Evolutionary conservation across 352 stramenopile species (phyloP).

Genomic region (Lagenidium giganteum): DNA sequence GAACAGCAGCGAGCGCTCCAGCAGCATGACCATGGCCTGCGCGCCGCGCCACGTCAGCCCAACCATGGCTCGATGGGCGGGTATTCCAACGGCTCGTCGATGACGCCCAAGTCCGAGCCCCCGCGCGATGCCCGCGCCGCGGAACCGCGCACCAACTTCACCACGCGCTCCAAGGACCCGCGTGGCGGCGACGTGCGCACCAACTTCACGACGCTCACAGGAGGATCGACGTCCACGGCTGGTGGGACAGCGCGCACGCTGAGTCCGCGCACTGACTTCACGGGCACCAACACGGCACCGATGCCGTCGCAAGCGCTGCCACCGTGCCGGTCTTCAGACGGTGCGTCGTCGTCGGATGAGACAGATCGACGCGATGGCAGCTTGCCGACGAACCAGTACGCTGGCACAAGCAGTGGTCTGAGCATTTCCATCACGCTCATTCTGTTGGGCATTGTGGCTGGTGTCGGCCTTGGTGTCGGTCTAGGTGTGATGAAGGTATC

Average conservation of each 20-base stretch:
- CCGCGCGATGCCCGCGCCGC: slow-evolving; percentile 12
- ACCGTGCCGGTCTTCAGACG: slow-evolving; percentile 8
- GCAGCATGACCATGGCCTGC: neutral
- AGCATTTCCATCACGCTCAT: slow-evolving; percentile 49
- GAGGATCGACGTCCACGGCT: neutral
- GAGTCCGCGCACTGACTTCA: neutral
- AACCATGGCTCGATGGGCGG: no score
- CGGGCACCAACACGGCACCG: neutral
- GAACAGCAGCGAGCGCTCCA: slow-evolving; percentile 48
- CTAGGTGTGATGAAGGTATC: slow-evolving; percentile 39
- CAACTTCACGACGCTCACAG: slow-evolving; percentile 37
- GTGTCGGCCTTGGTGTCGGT: slow-evolving; percentile 44
- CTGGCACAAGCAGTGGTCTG: slow-evolving; percentile 35
- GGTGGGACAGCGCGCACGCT: neutral
- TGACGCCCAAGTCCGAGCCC: neutral
- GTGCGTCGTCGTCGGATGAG: slow-evolving; percentile 1
- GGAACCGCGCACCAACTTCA: slow-evolving; percentile 34
- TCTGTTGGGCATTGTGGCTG: slow-evolving; percentile 40
- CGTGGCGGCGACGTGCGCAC: slow-evolving; percentile 24
- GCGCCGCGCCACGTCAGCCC: neutral
- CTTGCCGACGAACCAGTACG: slow-evolving; percentile 29
- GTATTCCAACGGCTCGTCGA: no score
- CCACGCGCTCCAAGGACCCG: neutral
- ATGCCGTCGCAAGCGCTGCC: slow-evolving; percentile 13
- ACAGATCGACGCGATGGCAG: slow-evolving; percentile 10